These are phyloP conservation scores for Castanopsis chinensis DNA, from an alignment of 306 rosid species.

Conservation along the genomic window DNA sequence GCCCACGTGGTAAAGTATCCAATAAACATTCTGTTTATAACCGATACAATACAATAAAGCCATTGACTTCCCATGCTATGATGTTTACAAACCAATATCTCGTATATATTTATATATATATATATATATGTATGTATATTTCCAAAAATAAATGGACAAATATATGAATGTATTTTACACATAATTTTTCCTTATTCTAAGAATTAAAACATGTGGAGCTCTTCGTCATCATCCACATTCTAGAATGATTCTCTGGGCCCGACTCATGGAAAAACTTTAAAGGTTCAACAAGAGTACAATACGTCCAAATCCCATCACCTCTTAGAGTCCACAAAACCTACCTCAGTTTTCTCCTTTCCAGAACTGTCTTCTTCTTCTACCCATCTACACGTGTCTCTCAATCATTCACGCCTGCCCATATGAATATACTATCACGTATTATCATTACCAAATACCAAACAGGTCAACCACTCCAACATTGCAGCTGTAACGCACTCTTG, in stretches of 20 bases:
- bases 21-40: neutral
- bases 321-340: conserved; percentile 21
- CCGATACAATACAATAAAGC: too few relatives aligned
- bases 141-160: neutral
- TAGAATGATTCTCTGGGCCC: conserved; percentile 28
- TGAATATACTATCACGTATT: neutral
- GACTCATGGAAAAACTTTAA: conserved; percentile 6
- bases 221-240: conserved; percentile 14
- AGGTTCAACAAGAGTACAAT: neutral
- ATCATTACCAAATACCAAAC: conserved; percentile 12
- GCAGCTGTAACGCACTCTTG: conserved; percentile 54
- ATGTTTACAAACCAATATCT: too few relatives aligned
- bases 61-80: neutral
- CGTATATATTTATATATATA: neutral
- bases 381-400: conserved; percentile 26
- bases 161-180: conserved; percentile 2
- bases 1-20: neutral
- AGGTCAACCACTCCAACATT: conserved; percentile 31
- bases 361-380: conserved; percentile 28
- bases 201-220: conserved; percentile 15
- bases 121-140: too few relatives aligned
- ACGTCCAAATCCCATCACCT: conserved; percentile 20
- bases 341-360: conserved; percentile 17
- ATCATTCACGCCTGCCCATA: neutral
- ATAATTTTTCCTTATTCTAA: conserved; percentile 10